phyloP scores from a whole-genome alignment of 805 yeast genomes.

The Clavispora carvajalis region DNA sequence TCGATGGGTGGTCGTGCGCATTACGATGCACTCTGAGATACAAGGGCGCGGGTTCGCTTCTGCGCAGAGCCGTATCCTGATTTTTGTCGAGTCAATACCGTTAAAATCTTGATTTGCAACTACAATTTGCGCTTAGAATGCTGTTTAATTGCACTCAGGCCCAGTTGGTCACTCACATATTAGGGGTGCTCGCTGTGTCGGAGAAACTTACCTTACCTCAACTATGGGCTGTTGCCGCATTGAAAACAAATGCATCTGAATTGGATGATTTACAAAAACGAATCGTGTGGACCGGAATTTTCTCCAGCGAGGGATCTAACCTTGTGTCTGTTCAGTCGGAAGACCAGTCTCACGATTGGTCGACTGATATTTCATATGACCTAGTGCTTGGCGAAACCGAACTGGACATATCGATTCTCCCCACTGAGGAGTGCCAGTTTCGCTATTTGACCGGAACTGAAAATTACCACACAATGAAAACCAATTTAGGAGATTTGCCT shows the following conservation, averaged over 20 bases:
- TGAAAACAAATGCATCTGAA: conserved; percentile 1
- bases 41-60: not conserved
- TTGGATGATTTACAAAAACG: conserved; percentile 34
- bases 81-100: not conserved
- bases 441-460: conserved; percentile 47
- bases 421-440: conserved; percentile 56
- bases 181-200: conserved; percentile 12
- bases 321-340: conserved; percentile 12
- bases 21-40: no score
- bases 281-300: conserved; percentile 37
- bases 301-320: conserved; percentile 14
- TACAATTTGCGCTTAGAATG: no score
- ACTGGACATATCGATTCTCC: conserved; percentile 20
- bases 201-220: conserved; percentile 10
- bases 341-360: conserved; percentile 11
- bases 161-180: conserved; percentile 10
- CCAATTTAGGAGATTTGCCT: conserved; percentile 47
- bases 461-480: conserved; percentile 41
- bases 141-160: conserved; percentile 15
- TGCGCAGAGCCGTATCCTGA: not conserved
- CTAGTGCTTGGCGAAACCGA: conserved; percentile 10
- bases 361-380: conserved; percentile 1
- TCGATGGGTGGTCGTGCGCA: conserved; percentile 8
- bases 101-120: no score
- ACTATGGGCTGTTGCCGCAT: conserved; percentile 9